Evolutionary conservation across 495 filamentous ascomycete species (phyloP).

Genomic region (Trichoderma asperelloides): DNA sequence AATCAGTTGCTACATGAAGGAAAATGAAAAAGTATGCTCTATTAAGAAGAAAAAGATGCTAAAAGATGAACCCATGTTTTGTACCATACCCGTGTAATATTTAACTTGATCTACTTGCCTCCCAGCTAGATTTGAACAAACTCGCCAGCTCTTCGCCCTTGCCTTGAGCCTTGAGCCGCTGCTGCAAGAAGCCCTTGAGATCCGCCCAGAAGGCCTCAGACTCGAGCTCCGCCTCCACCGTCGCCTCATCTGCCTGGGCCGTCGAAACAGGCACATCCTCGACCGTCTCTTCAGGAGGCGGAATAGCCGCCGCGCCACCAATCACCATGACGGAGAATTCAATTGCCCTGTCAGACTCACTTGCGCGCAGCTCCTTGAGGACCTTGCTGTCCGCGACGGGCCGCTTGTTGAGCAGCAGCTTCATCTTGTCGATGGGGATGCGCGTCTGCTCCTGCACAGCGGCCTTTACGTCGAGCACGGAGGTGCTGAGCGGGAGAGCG

Average conservation of each 20-base stretch:
- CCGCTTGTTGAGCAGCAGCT: slow-evolving; percentile 75
- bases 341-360: slow-evolving; percentile 39
- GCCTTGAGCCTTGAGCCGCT: slow-evolving; percentile 64
- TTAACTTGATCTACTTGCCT: slow-evolving; percentile 22
- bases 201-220: slow-evolving; percentile 83
- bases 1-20: background rate
- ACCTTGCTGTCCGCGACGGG: slow-evolving; percentile 63
- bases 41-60: background rate
- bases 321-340: slow-evolving; percentile 87
- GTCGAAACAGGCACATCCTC: slow-evolving; percentile 8
- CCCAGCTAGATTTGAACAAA: slow-evolving; percentile 67
- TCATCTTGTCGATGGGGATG: slow-evolving; percentile 60
- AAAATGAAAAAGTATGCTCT: background rate
- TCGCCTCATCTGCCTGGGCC: slow-evolving; percentile 40
- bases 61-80: background rate
- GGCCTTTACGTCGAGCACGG: slow-evolving; percentile 64
- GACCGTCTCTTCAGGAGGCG: slow-evolving; percentile 26
- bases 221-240: slow-evolving; percentile 49
- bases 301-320: slow-evolving; percentile 45
- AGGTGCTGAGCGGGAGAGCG: slow-evolving; percentile 52
- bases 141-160: slow-evolving; percentile 53
- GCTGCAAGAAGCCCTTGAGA: slow-evolving; percentile 68
- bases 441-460: slow-evolving; percentile 42
- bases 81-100: background rate
- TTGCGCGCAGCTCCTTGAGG: slow-evolving; percentile 43